Percentiles rank a stretch among this genome's conserved stretches.
phyloP scores from a whole-genome alignment of 2,329 filamentous ascomycete genomes.

The Aspergillus versicolor region DNA sequence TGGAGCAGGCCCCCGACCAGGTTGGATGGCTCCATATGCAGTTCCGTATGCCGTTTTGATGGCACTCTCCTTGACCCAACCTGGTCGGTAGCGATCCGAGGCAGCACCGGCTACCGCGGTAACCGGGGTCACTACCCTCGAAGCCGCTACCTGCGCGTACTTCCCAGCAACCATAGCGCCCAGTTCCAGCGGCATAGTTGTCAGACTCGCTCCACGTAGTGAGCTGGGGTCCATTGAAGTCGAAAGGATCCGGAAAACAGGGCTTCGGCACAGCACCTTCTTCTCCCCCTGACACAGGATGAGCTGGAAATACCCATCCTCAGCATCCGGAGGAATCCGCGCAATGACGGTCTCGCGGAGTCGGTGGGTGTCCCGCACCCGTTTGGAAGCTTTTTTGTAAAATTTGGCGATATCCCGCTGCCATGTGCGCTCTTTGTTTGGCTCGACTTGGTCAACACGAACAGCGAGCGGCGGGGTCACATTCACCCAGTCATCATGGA shows the following conservation, averaged over 20 bases:
- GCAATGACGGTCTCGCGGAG: constrained; percentile 64
- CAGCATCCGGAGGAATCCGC: constrained; percentile 61
- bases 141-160: constrained; percentile 39
- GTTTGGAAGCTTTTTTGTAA: constrained; percentile 52
- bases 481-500: constrained; percentile 63
- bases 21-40: constrained; percentile 30
- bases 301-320: constrained; percentile 68
- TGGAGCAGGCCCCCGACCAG: constrained; percentile 22
- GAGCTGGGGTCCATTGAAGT: constrained; percentile 61
- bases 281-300: constrained; percentile 61
- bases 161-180: constrained; percentile 49
- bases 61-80: constrained; percentile 31
- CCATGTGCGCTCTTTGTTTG: constrained; percentile 63
- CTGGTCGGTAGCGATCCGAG: constrained; percentile 29
- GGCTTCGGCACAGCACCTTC: constrained; percentile 63
- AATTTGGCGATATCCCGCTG: constrained; percentile 68
- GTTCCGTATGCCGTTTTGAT: constrained; percentile 33
- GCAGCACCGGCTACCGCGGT: constrained; percentile 26
- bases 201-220: constrained; percentile 63
- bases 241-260: constrained; percentile 68
- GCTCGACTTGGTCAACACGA: constrained; percentile 49
- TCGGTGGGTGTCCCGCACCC: constrained; percentile 50
- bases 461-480: constrained; percentile 61
- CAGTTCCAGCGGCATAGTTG: constrained; percentile 65
- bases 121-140: constrained; percentile 24